Conservation (phyloP, 805 yeast genomes). For the Brettanomyces custersianus region DNA sequence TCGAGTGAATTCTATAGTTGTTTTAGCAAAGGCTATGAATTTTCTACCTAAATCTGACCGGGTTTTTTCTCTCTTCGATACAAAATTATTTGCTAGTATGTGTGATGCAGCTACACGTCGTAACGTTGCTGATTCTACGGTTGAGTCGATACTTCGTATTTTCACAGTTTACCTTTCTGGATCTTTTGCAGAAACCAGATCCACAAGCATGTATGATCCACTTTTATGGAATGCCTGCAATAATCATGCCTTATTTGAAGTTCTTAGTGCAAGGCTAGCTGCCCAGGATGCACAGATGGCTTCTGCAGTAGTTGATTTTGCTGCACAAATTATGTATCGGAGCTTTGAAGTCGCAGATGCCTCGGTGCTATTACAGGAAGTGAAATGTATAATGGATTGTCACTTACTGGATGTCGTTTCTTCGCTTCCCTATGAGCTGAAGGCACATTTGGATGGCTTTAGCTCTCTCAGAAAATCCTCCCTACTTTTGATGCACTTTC, state of each 20-base stretch:
- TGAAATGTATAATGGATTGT: conserved; percentile 5
- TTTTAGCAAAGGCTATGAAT: conserved; percentile 44
- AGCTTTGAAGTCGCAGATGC: conserved; percentile 33
- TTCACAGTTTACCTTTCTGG: conserved; percentile 35
- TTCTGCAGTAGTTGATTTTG: conserved; percentile 34
- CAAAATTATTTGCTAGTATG: conserved; percentile 14
- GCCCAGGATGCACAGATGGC: conserved; percentile 36
- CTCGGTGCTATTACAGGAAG: conserved; percentile 6
- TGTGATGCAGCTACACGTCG: conserved; percentile 14
- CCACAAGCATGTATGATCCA: conserved; percentile 22
- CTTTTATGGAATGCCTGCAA: conserved; percentile 11
- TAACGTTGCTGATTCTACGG: conserved; percentile 15
- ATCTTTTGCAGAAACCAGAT: conserved; percentile 27
- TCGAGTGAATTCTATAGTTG: conserved; percentile 42
- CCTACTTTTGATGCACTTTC: background rate
- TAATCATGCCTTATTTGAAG: conserved; percentile 32
- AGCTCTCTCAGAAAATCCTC: conserved; percentile 1
- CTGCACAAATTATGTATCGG: conserved; percentile 34
- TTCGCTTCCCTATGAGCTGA: conserved; percentile 1
- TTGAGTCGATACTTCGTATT: conserved; percentile 18
- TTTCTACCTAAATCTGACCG: conserved; percentile 29
- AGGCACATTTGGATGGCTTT: background rate
- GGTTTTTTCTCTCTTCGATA: conserved; percentile 15
- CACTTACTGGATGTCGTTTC: conserved; percentile 11
- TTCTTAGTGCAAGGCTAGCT: conserved; percentile 33